Conservation (phyloP, 1,284 basidiomycete genomes). For the Rhodofomes roseus region DNA sequence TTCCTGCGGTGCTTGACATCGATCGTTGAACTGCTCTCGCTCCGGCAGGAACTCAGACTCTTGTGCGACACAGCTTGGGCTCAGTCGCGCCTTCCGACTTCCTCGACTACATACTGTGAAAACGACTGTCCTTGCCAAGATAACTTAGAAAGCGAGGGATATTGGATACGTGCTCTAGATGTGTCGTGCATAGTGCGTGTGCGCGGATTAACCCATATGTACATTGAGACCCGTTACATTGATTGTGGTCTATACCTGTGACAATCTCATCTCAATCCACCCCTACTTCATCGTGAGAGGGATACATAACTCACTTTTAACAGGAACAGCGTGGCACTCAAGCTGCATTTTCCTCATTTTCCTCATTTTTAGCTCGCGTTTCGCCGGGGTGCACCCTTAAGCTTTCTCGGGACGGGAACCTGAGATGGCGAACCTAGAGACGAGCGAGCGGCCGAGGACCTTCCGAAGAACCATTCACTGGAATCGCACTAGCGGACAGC, state of each 20-base stretch:
- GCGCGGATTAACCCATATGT: neutral
- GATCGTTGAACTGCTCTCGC: too few relatives aligned
- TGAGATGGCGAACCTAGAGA: neutral
- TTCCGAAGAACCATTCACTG: neutral
- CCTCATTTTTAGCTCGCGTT: neutral
- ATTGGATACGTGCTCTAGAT: neutral
- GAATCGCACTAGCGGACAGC: constrained; percentile 3
- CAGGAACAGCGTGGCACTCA: neutral
- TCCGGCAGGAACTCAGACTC: too few relatives aligned
- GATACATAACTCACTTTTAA: neutral
- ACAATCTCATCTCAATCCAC: neutral
- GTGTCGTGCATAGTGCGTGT: neutral
- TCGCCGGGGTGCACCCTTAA: neutral
- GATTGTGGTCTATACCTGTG: neutral
- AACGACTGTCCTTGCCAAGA: too few relatives aligned
- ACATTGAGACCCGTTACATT: neutral
- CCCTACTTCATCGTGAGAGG: neutral
- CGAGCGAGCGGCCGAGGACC: neutral
- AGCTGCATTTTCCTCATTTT: neutral
- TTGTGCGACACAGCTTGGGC: too few relatives aligned
- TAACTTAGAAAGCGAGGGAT: too few relatives aligned
- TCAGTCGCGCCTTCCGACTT: too few relatives aligned
- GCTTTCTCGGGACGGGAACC: neutral
- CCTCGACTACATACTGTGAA: too few relatives aligned
- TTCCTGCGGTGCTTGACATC: too few relatives aligned